Percentiles rank a stretch among this genome's conserved stretches.
Conservation (phyloP, 495 filamentous ascomycete genomes). For the Aspergillus bridgeri region DNA sequence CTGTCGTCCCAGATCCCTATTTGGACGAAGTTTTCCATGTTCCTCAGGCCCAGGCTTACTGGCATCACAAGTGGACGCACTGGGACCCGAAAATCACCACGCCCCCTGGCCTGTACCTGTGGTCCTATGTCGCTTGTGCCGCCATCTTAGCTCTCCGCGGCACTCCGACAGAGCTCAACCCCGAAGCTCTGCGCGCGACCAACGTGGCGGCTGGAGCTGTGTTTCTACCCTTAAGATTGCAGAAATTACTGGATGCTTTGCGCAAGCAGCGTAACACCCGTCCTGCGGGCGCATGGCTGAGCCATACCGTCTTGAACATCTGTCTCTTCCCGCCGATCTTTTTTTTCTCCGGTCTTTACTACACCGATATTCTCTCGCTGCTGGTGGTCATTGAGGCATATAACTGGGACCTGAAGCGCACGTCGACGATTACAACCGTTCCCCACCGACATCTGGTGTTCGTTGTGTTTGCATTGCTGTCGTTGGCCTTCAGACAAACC, state of each 20-base stretch:
- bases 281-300: slow-evolving; percentile 36
- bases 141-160: slow-evolving; percentile 32
- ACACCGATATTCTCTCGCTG: slow-evolving; percentile 74
- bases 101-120: slow-evolving; percentile 78
- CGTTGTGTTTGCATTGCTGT: slow-evolving; percentile 51
- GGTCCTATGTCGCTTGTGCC: slow-evolving; percentile 47
- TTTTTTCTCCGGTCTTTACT: slow-evolving; percentile 93
- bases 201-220: slow-evolving; percentile 36
- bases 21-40: slow-evolving; percentile 96
- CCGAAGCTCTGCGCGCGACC: slow-evolving; percentile 38
- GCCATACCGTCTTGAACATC: slow-evolving; percentile 73
- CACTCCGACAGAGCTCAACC: slow-evolving; percentile 36
- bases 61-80: slow-evolving; percentile 62
- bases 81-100: slow-evolving; percentile 99
- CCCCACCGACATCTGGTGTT: slow-evolving; percentile 36
- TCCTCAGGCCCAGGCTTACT: slow-evolving; percentile 86
- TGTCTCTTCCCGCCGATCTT: slow-evolving; percentile 85
- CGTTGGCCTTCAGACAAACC: slow-evolving; percentile 81
- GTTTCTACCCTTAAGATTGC: slow-evolving; percentile 42
- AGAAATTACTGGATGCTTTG: slow-evolving; percentile 36
- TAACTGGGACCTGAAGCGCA: slow-evolving; percentile 52
- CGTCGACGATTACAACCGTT: slow-evolving; percentile 9
- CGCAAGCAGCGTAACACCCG: slow-evolving; percentile 39
- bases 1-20: slow-evolving; percentile 72
- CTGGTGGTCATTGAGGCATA: slow-evolving; percentile 65